Evolutionary conservation across 1,284 basidiomycete species (phyloP), one percentile per base, ranked within the genome.

Genomic region (Ganoderma meredithae): DNA sequence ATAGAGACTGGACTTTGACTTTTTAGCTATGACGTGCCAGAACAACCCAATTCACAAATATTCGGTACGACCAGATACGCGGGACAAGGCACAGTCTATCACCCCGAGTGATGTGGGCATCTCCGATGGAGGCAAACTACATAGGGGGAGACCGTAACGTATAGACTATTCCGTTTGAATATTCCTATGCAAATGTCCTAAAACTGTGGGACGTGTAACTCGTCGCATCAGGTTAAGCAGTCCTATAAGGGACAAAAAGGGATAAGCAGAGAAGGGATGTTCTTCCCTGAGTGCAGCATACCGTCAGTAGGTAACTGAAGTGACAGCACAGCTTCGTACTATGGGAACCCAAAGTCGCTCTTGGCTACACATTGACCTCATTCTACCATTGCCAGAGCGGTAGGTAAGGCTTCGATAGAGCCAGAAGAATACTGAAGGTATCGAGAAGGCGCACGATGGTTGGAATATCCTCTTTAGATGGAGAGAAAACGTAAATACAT

Each of bases 391-490:
- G 72, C 71, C 65, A 70, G 27, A 72, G 69, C 80, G 80, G 79
- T 81, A 80, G 73, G 79, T 76, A 79, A 88, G 85, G 88, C 88
- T 90, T 90, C 88, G 88, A 90, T 81, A 88, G 87, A 86, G 88
- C 88, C 88, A 76, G 41, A 40, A 25, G 36, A 31, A 47, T 1
- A 33, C n/a, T 6, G 43, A 25, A 55, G 15, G 40, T 31, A 25
- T 44, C 19, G 31, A 12, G 40, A 19, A 43, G 70, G 79, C 74
- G 77, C 85, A 83, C 86, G 86, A n/a, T 87, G 15, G 17, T 56
- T 7, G 31, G 43, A 60, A 65, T 69, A 72, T 71, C 59, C 52
- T 68, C 59, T 49, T 67, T 63, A 19, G 65, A 49, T 70, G 72
- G 66, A 72, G 27, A 59, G 53, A 36, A 65, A 13, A 41, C 25